Conservation (phyloP, 2,329 filamentous ascomycete species). For the Sporothrix brunneoviolacea region DNA sequence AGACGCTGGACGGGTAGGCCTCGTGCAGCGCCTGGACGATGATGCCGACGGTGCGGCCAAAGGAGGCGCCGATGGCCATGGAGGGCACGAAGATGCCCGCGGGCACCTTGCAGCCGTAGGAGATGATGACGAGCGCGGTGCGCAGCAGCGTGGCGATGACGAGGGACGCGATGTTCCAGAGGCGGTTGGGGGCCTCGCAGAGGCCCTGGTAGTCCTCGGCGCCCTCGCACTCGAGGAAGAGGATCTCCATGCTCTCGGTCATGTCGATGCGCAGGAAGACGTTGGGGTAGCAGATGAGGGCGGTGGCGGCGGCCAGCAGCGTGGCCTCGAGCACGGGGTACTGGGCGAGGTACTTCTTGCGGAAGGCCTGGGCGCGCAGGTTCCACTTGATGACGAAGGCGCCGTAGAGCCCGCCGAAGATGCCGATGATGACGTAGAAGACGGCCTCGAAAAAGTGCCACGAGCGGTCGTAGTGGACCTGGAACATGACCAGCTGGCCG, state of each 20-base stretch:
- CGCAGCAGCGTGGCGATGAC: constrained; percentile 73
- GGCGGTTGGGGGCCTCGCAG: constrained; percentile 71
- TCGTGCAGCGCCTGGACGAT: constrained; percentile 86
- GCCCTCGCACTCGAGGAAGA: constrained; percentile 90
- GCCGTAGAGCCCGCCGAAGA: constrained; percentile 91
- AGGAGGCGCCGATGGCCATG: constrained; percentile 93
- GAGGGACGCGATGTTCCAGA: constrained; percentile 72
- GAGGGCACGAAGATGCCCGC: constrained; percentile 97
- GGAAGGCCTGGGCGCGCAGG: constrained; percentile 79
- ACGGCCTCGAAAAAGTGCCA: constrained; percentile 98
- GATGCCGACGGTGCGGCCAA: constrained; percentile 90
- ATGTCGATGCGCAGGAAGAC: constrained; percentile 94
- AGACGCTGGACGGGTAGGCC: constrained; percentile 69
- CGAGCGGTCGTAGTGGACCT: constrained; percentile 86
- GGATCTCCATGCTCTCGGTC: constrained; percentile 98
- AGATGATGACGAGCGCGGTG: constrained; percentile 82
- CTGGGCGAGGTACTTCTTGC: constrained; percentile 81
- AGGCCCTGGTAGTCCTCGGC: constrained; percentile 82
- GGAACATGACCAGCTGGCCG: constrained; percentile 98
- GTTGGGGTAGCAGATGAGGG: constrained; percentile 93
- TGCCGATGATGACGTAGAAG: constrained; percentile 85
- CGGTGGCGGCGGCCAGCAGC: constrained; percentile 73
- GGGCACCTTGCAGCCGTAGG: constrained; percentile 95
- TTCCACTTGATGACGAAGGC: constrained; percentile 99
- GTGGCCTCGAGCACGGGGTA: constrained; percentile 85